Evolutionary conservation across 75 land plant genomes (phyloP), one percentile per base, ranked within the genome.

Genomic region (Cryptomeria japonica): DNA sequence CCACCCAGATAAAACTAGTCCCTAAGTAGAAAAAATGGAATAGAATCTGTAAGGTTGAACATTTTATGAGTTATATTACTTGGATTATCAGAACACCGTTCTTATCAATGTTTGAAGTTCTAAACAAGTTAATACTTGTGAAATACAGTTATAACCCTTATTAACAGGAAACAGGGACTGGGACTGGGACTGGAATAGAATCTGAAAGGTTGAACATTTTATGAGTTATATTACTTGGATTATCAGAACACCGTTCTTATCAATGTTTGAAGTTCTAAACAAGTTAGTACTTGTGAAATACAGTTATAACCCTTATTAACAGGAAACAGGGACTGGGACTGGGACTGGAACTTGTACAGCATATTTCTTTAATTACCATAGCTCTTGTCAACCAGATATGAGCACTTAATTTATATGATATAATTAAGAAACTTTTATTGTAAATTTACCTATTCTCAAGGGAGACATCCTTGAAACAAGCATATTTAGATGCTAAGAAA

Each of bases 101-200:
- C 25, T 44, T 2, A 28, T 28, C 1, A 44, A 44, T 28, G 14
- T n/a, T 44, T 42, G 46, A 42, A 44, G 31, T 10, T 6, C 31
- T 25, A 80, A 80, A 44, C 84, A 80, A 32, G 84, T 18, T 12
- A 34, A 80, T 44, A 42, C 84, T 44, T 28, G 49, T 44, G 49
- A 28, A 80, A 16, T 80, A 44, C 70, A 64, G 28, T 25, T 64
- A 1, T 51, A 51, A 13, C 55, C 55, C 55, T 51, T 51, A 51
- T 51, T 51, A 51, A 2, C 14, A 13, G 55, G n/a, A n/a, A n/a
- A n/a, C n/a, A n/a, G n/a, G n/a, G n/a, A n/a, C n/a, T n/a, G n/a
- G n/a, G n/a, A n/a, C n/a, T n/a, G n/a, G n/a, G n/a, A n/a, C n/a
- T 44, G 51, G 49, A 80, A 79, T 19, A 80, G 83, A 46, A 80